Conservation (phyloP, 2,329 filamentous ascomycete genomes). For the Xylariomycetidae sp. region DNA sequence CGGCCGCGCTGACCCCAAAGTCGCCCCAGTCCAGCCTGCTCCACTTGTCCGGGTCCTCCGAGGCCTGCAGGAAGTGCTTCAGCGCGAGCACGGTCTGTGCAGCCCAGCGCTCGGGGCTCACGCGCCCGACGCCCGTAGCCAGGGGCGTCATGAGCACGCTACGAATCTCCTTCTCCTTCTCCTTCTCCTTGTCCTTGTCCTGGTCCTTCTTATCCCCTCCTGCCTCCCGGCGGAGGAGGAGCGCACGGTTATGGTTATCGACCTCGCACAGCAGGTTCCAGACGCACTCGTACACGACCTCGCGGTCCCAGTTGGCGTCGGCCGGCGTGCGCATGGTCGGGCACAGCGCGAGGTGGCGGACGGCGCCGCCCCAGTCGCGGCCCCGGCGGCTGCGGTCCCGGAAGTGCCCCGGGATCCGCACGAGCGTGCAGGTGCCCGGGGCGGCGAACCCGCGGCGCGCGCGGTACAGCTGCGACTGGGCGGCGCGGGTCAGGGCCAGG, state of each 20-base stretch:
- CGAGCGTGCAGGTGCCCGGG: constrained; percentile 44
- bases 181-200: constrained; percentile 5
- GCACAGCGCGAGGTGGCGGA: constrained; percentile 42
- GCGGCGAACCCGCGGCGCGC: constrained; percentile 46
- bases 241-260: constrained; percentile 39
- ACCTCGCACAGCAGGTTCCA: constrained; percentile 47
- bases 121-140: constrained; percentile 42
- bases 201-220: too few relatives aligned
- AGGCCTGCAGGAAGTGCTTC: constrained; percentile 46
- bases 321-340: constrained; percentile 48
- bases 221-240: too few relatives aligned
- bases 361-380: constrained; percentile 35
- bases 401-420: constrained; percentile 38
- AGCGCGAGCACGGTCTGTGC: constrained; percentile 44
- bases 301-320: constrained; percentile 42
- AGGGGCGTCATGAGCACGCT: constrained; percentile 48
- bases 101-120: constrained; percentile 45
- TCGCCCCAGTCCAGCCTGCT: constrained; percentile 30
- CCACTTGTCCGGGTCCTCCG: constrained; percentile 39
- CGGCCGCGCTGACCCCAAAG: too few relatives aligned
- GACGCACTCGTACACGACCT: constrained; percentile 49
- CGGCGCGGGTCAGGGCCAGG: constrained; percentile 40
- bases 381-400: constrained; percentile 5
- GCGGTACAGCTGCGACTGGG: constrained; percentile 40
- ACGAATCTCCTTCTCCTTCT: constrained; percentile 26